Evolutionary conservation across 106 monocot species (phyloP).

Genomic region (Dioscorea dumetorum): DNA sequence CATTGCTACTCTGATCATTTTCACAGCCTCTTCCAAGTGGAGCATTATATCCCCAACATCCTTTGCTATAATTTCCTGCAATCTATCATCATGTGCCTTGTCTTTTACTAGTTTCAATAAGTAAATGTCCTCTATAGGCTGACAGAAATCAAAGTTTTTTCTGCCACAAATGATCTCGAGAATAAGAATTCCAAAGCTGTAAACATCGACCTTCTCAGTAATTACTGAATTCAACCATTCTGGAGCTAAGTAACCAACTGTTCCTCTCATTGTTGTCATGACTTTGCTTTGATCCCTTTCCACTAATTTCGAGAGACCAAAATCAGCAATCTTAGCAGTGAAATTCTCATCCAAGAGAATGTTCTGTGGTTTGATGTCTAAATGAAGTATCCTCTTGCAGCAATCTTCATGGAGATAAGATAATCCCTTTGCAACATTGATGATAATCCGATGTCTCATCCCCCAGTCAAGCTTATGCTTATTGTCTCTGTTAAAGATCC

Average conservation of each 20-base stretch:
- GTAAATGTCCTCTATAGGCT: not conserved
- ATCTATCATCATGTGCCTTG: conserved; percentile 5
- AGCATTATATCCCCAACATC: not conserved
- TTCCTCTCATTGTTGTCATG: conserved; percentile 14
- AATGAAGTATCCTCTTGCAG: conserved; percentile 8
- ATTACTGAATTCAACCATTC: conserved; percentile 14
- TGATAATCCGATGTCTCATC: not conserved
- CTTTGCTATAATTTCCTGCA: conserved; percentile 3
- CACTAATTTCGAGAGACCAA: conserved; percentile 16
- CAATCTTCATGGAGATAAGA: conserved; percentile 23
- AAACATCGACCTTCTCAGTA: conserved; percentile 18
- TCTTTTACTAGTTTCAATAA: conserved; percentile 6
- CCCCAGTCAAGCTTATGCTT: not conserved
- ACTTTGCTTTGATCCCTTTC: conserved; percentile 8
- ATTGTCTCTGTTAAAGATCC: not conserved
- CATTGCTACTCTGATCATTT: conserved; percentile 15
- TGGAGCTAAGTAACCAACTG: conserved; percentile 15
- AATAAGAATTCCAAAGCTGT: conserved; percentile 20
- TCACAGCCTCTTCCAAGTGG: conserved; percentile 11
- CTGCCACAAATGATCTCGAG: conserved; percentile 15
- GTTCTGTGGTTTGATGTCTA: conserved; percentile 20
- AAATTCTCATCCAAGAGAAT: conserved; percentile 16
- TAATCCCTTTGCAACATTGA: conserved; percentile 14
- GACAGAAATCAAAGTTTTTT: conserved; percentile 6
- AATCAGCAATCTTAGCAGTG: conserved; percentile 19